phyloP scores from a whole-genome alignment of 176 grass and related monocot species.

The bread wheat (Triticum aestivum) region IWGSC_CS_RefSeq_v2.1 NC_057802.1:414838434-414838933 shows the following conservation, averaged over 20 bases:
- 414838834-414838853: slow-evolving; percentile 45
- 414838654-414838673: slow-evolving; percentile 27
- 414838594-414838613: slow-evolving; percentile 2
- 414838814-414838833: slow-evolving; percentile 29
- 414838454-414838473: slow-evolving; percentile 51
- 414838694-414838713: slow-evolving; percentile 35
- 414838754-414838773: neutral
- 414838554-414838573: slow-evolving; percentile 21
- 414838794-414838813: neutral
- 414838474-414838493: slow-evolving; percentile 33
- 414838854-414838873: slow-evolving; percentile 54
- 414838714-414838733: slow-evolving; percentile 35
- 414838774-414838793: neutral
- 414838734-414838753: neutral
- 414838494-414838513: slow-evolving; percentile 36
- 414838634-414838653: slow-evolving; percentile 30
- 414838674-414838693: slow-evolving; percentile 10
- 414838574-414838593: neutral
- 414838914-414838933: slow-evolving; percentile 55
- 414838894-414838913: slow-evolving; percentile 46
- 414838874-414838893: slow-evolving; percentile 42
- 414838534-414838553: neutral
- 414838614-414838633: slow-evolving; percentile 14
- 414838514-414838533: slow-evolving; percentile 20
- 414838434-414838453: neutral